These are phyloP conservation scores for Begonia fuchsioides DNA, from an alignment of 306 rosid genomes.

Conservation along the genomic window DNA sequence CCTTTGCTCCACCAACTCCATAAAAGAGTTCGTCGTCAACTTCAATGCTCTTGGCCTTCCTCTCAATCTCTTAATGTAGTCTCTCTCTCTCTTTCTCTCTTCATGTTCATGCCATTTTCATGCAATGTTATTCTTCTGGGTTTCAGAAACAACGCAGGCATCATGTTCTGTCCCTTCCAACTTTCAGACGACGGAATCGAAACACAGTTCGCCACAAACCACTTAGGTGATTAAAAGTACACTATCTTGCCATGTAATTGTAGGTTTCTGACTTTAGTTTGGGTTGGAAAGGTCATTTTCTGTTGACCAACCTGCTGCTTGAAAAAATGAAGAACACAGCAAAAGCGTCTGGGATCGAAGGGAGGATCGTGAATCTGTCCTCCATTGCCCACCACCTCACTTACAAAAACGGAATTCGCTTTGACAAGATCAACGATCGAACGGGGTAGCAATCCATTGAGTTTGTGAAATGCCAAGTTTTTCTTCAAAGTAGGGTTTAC, in stretches of 20 bases:
- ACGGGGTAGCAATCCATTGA: conserved; percentile 20
- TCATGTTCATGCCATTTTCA: not conserved
- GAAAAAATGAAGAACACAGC: conserved; percentile 76
- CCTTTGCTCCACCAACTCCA: conserved; percentile 50
- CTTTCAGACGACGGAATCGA: conserved; percentile 69
- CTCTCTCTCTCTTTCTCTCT: conserved; percentile 1
- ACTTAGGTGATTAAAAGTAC: conserved; percentile 34
- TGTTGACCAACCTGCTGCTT: conserved; percentile 54
- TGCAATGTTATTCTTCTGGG: not conserved
- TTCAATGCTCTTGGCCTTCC: conserved; percentile 65
- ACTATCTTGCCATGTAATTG: not conserved
- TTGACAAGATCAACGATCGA: conserved; percentile 48
- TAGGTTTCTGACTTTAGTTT: not conserved
- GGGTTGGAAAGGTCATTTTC: conserved; percentile 54
- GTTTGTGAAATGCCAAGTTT: no score
- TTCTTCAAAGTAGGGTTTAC: no score
- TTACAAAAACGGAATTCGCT: conserved; percentile 42
- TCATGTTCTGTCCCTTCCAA: conserved; percentile 83
- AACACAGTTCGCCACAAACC: conserved; percentile 80
- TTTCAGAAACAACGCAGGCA: conserved; percentile 94
- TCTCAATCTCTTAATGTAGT: conserved; percentile 70
- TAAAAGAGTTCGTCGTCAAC: conserved; percentile 38
- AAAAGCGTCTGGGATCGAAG: conserved; percentile 58
- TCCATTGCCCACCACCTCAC: conserved; percentile 72
- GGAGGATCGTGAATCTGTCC: conserved; percentile 78